Conservation (phyloP, 202 grass and related monocot species). For the Panicum virgatum region DNA sequence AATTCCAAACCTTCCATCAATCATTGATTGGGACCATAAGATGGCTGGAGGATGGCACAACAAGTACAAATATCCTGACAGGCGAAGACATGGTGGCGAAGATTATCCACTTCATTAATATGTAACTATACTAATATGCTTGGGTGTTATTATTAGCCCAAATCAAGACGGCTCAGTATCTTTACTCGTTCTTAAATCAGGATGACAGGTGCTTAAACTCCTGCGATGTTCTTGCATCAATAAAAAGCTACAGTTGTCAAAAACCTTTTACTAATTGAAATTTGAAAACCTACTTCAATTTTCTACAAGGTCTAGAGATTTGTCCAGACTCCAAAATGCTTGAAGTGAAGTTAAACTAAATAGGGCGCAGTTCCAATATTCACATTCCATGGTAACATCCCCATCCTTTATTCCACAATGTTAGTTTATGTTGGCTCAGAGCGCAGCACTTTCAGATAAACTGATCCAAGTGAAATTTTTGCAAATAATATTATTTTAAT, state of each 20-base stretch:
- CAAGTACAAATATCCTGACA: neutral
- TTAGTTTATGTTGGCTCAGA: no score
- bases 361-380: no score
- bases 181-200: neutral
- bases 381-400: no score
- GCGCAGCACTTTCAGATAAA: no score
- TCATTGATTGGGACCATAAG: neutral
- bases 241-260: neutral
- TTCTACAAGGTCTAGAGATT: neutral
- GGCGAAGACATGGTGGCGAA: neutral
- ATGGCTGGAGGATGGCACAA: neutral
- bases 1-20: neutral
- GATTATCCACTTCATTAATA: neutral
- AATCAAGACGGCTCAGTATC: neutral
- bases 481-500: no score
- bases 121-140: neutral
- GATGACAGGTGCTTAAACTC: neutral
- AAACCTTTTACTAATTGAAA: neutral
- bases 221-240: neutral
- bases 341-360: neutral
- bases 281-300: neutral
- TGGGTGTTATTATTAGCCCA: neutral
- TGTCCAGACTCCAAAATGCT: neutral
- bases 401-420: no score
- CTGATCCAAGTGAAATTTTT: no score